Percentiles rank a stretch among this genome's conserved stretches.
These are phyloP conservation scores for Cyathus striatus DNA, from an alignment of 768 basidiomycete species.

Conservation along the genomic window DNA sequence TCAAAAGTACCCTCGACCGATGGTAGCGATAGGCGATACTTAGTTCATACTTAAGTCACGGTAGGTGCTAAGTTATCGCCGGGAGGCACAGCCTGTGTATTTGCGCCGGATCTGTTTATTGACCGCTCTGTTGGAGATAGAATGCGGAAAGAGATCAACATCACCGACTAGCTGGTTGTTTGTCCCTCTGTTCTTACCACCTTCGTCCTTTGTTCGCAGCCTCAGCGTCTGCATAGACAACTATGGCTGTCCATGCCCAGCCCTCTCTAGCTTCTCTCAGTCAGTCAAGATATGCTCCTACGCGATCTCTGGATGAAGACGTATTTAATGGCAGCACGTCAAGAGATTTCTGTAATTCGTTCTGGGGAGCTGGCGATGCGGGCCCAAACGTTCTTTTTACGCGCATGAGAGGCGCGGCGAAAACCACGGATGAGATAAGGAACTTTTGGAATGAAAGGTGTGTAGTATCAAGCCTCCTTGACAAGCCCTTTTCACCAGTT, in stretches of 20 bases:
- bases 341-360: conserved; percentile 89
- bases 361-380: conserved; percentile 85
- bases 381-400: conserved; percentile 89
- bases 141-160: not conserved
- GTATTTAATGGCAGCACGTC: conserved; percentile 32
- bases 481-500: no score
- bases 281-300: conserved; percentile 48
- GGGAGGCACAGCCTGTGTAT: not conserved
- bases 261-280: conserved; percentile 68
- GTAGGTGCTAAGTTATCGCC: no score
- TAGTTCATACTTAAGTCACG: no score
- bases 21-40: no score
- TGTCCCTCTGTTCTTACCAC: no score
- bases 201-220: no score
- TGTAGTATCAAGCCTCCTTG: conserved; percentile 14
- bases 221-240: no score
- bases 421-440: conserved; percentile 85
- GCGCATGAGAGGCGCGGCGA: conserved; percentile 76
- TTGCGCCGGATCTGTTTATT: not conserved
- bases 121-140: no score
- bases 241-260: conserved; percentile 64
- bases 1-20: no score
- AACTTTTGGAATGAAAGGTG: conserved; percentile 94
- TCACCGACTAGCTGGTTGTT: not conserved
- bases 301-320: conserved; percentile 42